Evolutionary conservation across 371 early-diverging fungal genomes (phyloP).

Genomic region (Blyttiomyces sp.): DNA sequence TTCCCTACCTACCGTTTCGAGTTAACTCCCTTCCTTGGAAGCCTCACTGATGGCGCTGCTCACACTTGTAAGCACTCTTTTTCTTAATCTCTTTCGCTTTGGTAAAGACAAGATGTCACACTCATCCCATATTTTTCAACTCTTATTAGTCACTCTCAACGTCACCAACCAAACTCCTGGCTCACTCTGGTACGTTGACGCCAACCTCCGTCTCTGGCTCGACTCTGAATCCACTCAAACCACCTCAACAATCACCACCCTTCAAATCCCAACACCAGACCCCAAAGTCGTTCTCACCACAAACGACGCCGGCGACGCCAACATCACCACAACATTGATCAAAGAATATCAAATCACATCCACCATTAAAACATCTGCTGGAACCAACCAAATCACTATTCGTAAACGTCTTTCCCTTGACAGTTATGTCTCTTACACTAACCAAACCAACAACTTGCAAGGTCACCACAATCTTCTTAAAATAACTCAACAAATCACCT

Average conservation of each 20-base stretch:
- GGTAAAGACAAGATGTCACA: too few relatives aligned
- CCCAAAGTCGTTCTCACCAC: neutral
- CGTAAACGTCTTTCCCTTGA: neutral
- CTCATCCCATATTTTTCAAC: neutral
- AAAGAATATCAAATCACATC: neutral
- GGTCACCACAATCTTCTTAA: neutral
- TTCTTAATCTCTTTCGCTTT: too few relatives aligned
- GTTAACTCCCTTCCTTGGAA: slow-evolving; percentile 13
- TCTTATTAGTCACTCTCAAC: slow-evolving; percentile 26
- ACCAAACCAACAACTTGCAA: neutral
- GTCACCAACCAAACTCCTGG: slow-evolving; percentile 24
- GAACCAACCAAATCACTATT: too few relatives aligned
- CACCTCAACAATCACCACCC: neutral
- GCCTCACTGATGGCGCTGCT: neutral
- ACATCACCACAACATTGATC: neutral
- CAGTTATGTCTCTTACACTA: neutral
- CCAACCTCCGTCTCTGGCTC: slow-evolving; percentile 23
- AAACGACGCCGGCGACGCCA: neutral
- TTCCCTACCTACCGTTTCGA: slow-evolving; percentile 1
- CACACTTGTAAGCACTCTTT: neutral
- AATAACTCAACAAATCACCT: neutral
- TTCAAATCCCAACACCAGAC: neutral
- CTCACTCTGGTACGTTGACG: slow-evolving; percentile 27
- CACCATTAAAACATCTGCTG: neutral
- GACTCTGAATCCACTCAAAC: slow-evolving; percentile 1